Evolutionary conservation across 2,329 filamentous ascomycete species (phyloP).

Genomic region (Fusarium pseudocircinatum): DNA sequence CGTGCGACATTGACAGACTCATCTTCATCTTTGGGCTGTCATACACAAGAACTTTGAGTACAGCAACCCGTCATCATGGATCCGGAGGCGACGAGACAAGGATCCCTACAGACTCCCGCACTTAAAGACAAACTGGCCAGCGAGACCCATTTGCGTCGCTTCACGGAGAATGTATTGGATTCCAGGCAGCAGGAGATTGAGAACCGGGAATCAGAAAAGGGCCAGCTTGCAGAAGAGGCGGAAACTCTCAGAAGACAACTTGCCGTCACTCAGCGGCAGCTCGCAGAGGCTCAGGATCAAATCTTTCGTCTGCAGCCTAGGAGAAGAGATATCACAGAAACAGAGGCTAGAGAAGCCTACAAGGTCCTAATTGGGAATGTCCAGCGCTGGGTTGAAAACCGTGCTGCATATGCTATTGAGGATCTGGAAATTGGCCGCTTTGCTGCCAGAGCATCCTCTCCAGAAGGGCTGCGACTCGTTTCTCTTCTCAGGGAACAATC

Average conservation of each 20-base stretch:
- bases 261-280: constrained; percentile 43
- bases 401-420: constrained; percentile 46
- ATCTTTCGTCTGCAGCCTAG: constrained; percentile 47
- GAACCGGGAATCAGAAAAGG: constrained; percentile 44
- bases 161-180: constrained; percentile 51
- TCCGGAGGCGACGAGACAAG: constrained; percentile 15
- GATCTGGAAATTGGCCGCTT: constrained; percentile 45
- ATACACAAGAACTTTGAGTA: constrained; percentile 11
- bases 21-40: not conserved
- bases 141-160: constrained; percentile 48
- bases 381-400: constrained; percentile 51
- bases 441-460: constrained; percentile 35
- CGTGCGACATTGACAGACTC: constrained; percentile 15
- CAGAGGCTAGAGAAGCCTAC: constrained; percentile 49
- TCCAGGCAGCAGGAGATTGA: constrained; percentile 50
- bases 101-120: constrained; percentile 19
- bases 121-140: constrained; percentile 44
- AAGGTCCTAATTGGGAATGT: constrained; percentile 47
- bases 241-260: constrained; percentile 47
- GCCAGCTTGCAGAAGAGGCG: constrained; percentile 41
- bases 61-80: constrained; percentile 30
- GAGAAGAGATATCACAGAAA: constrained; percentile 50
- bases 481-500: constrained; percentile 50
- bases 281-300: constrained; percentile 47
- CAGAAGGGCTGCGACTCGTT: constrained; percentile 45